These are phyloP conservation scores for Sphaerobolus stellatus DNA, from an alignment of 1,284 basidiomycete genomes.

Conservation along the genomic window DNA sequence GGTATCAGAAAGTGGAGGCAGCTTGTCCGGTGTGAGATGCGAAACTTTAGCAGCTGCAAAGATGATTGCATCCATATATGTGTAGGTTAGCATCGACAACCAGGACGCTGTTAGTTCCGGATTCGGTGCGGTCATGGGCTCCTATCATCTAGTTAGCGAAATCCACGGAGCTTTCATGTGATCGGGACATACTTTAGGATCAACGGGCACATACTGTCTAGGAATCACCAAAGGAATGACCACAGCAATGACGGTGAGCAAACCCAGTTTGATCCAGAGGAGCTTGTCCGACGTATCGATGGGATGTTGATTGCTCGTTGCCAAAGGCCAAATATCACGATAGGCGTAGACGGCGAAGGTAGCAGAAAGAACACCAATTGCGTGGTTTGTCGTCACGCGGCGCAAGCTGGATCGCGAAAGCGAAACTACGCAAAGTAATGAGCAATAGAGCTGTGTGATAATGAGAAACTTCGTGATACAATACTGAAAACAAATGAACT, in stretches of 20 bases:
- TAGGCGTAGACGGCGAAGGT: conserved; percentile 60
- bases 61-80: conserved; percentile 57
- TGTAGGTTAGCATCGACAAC: conserved; percentile 55
- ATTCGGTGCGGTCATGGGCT: conserved; percentile 46
- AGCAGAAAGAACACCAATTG: too few species aligned
- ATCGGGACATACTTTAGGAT: conserved; percentile 25
- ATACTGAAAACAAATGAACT: too few species aligned
- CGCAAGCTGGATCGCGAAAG: too few species aligned
- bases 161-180: too few species aligned
- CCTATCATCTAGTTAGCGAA: too few species aligned
- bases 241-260: conserved; percentile 34
- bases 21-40: conserved; percentile 43
- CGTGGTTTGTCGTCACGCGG: too few species aligned
- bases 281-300: conserved; percentile 30
- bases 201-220: conserved; percentile 42
- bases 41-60: conserved; percentile 42
- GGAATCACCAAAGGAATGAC: conserved; percentile 44
- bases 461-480: too few species aligned
- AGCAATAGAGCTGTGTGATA: too few species aligned
- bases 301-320: conserved; percentile 43
- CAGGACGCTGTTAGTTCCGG: conserved; percentile 68
- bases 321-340: conserved; percentile 64
- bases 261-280: conserved; percentile 20
- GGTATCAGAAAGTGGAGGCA: conserved; percentile 61
- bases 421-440: too few species aligned